A percentile compares a stretch with the other conserved stretches of the same genome.
These are phyloP conservation scores for Ustilago hordei DNA, from an alignment of 1,284 basidiomycete genomes.

Conservation along the genomic window DNA sequence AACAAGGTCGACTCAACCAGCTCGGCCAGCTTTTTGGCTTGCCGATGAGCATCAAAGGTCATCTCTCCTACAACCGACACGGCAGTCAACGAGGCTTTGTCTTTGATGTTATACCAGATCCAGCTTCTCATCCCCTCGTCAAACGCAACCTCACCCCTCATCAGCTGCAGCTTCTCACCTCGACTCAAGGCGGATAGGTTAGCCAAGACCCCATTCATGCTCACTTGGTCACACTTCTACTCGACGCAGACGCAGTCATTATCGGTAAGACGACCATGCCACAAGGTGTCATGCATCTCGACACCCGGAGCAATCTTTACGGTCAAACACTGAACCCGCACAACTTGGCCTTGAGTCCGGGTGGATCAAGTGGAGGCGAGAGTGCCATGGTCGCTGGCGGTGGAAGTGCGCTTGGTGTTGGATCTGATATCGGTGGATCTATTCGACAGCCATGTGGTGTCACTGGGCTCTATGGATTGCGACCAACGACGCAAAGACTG, in stretches of 20 bases:
- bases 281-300: conserved; percentile 59
- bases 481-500: conserved; percentile 42
- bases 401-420: conserved; percentile 43
- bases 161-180: conserved; percentile 17
- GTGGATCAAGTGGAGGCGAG: conserved; percentile 55
- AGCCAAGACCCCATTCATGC: conserved; percentile 26
- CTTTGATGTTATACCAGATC: conserved; percentile 48
- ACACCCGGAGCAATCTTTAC: conserved; percentile 49
- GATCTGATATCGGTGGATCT: conserved; percentile 50
- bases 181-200: conserved; percentile 36
- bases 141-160: conserved; percentile 17
- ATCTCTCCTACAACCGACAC: conserved; percentile 31
- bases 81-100: conserved; percentile 56
- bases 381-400: conserved; percentile 41
- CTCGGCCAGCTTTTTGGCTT: conserved; percentile 45
- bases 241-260: conserved; percentile 47
- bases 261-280: conserved; percentile 59
- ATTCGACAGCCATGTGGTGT: conserved; percentile 52
- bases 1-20: conserved; percentile 22
- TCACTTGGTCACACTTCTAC: conserved; percentile 29
- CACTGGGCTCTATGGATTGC: conserved; percentile 43
- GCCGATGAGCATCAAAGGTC: conserved; percentile 57
- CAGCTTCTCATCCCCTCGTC: conserved; percentile 25
- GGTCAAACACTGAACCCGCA: conserved; percentile 57
- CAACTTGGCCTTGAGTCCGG: conserved; percentile 52